A percentile compares a stretch with the other conserved stretches of the same genome.
Conservation (phyloP, 2,329 filamentous ascomycete species). For the Aspergillus ochraceus region DNA sequence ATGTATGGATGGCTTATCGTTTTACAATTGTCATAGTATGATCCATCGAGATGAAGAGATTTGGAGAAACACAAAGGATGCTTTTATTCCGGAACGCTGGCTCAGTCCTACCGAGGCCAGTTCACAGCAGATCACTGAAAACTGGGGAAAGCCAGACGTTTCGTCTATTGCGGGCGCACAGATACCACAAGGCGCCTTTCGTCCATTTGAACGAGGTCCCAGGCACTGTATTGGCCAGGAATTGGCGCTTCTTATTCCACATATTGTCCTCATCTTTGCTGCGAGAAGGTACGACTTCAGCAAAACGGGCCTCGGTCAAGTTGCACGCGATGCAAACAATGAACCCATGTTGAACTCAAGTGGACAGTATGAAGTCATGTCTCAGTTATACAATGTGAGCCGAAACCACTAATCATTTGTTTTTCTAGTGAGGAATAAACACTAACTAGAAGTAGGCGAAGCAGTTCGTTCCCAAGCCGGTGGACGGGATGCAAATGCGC, state of each 20-base stretch:
- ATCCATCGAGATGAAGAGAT: not conserved
- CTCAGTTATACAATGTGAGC: not conserved
- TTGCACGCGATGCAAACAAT: not conserved
- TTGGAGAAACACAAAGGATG: not conserved
- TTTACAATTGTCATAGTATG: not conserved
- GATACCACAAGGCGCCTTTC: not conserved
- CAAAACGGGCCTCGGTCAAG: not conserved
- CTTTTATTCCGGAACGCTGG: not conserved
- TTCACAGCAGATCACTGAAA: no score
- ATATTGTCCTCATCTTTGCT: not conserved
- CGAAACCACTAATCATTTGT: not conserved
- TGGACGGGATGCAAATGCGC: not conserved
- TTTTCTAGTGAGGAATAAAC: not conserved
- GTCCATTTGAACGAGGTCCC: not conserved
- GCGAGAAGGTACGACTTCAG: not conserved
- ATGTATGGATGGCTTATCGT: not conserved
- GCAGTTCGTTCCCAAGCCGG: not conserved
- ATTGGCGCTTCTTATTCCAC: not conserved
- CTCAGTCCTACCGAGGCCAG: not conserved
- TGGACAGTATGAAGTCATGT: not conserved
- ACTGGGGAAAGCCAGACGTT: not conserved
- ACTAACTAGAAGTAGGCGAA: not conserved
- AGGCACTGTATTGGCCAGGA: not conserved
- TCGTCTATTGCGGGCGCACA: not conserved
- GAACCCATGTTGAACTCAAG: not conserved